Evolutionary conservation across 139 green algal genomes (phyloP), one percentile per base, ranked within the genome.

Genomic region (Dunaliella sp.): DNA sequence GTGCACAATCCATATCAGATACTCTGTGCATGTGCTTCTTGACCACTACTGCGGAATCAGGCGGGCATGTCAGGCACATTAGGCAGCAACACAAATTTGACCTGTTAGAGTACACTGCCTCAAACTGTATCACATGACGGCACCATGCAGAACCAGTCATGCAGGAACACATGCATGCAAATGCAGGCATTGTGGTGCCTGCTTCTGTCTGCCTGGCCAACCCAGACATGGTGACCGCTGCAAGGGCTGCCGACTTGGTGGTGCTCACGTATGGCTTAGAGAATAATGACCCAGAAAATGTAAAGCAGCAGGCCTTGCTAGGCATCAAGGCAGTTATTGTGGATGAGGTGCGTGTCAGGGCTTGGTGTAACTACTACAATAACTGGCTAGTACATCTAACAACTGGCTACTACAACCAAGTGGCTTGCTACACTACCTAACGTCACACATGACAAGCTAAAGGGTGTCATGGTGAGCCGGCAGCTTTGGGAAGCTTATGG

Each of bases 301-400:
- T 98, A 3, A 38, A 80, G 24, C 30, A 84, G 38, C 95, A 98
- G 88, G 87, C 88, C 36, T 77, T 84, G 1, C 73, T 95, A 72
- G 95, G 95, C 1, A 93, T 98, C 81, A 86, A 94, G 36, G 95
- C 88, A n/a, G 95, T 92, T 31, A 98, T 98, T 59, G 93, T 95
- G 25, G 95, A 97, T 79, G 92, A 96, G 58, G 88, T 96, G 48
- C 7, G 48, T 65, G 16, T 26, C 48, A 65, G 16, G 48, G 7
- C 48, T 65, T 65, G 48, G n/a, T n/a, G n/a, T n/a, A n/a, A n/a
- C n/a, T n/a, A n/a, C n/a, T n/a, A n/a, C n/a, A n/a, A n/a, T n/a
- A n/a, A n/a, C n/a, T n/a, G n/a, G n/a, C n/a, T n/a, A n/a, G n/a
- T n/a, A n/a, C n/a, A n/a, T n/a, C n/a, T n/a, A n/a, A n/a, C n/a